Evolutionary conservation across 202 grass and related monocot genomes (phyloP).

Genomic region (Panicum virgatum): DNA sequence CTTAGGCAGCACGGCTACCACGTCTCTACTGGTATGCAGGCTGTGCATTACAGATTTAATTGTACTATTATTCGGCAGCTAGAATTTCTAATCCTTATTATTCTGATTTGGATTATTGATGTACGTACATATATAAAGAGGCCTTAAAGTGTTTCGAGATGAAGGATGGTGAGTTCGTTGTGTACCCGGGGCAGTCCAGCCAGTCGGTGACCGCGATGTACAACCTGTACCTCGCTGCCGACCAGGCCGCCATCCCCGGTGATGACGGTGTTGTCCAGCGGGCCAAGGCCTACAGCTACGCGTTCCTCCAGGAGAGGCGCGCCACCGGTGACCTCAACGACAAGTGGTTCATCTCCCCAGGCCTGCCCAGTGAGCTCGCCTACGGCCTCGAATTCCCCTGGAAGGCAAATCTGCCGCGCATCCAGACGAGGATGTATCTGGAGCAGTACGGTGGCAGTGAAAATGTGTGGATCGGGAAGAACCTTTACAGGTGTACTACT

Average conservation of each 20-base stretch:
- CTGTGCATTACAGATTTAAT: no score
- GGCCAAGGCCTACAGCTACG: conserved; percentile 34
- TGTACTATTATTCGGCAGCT: no score
- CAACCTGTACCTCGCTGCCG: conserved; percentile 57
- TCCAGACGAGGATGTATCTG: conserved; percentile 56
- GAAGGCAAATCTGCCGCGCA: conserved; percentile 54
- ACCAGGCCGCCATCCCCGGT: conserved; percentile 35
- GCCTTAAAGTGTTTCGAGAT: conserved; percentile 60
- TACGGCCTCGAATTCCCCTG: conserved; percentile 60
- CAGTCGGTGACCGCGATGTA: conserved; percentile 56
- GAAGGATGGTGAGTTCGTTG: conserved; percentile 50
- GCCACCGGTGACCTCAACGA: conserved; percentile 36
- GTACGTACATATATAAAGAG: background rate
- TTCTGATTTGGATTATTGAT: no score
- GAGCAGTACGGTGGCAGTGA: conserved; percentile 56
- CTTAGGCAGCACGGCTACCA: no score
- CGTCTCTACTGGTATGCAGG: no score
- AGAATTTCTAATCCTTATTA: no score
- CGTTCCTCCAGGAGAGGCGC: conserved; percentile 45
- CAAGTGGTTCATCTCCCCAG: conserved; percentile 73
- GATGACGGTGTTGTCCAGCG: conserved; percentile 44
- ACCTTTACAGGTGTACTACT: conserved; percentile 53
- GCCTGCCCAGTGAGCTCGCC: conserved; percentile 51
- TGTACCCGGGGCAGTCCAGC: conserved; percentile 44
- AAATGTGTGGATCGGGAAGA: conserved; percentile 69